Conservation (phyloP, 177 flowering plant genomes). For the Vitis hybrid region DNA sequence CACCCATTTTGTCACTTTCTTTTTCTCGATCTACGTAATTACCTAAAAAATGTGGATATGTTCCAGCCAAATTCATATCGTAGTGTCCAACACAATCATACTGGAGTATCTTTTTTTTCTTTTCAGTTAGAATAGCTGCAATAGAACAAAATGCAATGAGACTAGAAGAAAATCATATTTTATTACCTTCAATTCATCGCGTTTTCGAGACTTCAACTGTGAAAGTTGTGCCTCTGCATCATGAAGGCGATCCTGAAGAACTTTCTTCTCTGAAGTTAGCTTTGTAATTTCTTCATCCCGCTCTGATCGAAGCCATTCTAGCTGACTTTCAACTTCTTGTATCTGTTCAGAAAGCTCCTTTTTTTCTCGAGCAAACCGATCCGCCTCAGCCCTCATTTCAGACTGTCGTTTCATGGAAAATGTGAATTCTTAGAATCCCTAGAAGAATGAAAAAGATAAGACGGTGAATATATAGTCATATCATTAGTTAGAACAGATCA, state of each 20-base stretch:
- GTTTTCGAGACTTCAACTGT: conserved; percentile 87
- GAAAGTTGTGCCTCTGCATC: conserved; percentile 89
- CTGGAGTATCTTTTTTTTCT: background rate
- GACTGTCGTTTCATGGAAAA: conserved; percentile 48
- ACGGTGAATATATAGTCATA: background rate
- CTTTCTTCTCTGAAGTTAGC: conserved; percentile 72
- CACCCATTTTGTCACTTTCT: too few species aligned
- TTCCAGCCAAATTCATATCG: background rate
- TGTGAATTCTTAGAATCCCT: conserved; percentile 3
- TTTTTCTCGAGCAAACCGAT: conserved; percentile 81
- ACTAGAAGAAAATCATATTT: background rate
- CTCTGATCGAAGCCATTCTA: conserved; percentile 93
- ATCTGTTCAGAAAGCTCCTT: conserved; percentile 78
- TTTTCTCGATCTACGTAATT: background rate
- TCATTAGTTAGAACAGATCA: conserved; percentile 12
- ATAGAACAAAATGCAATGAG: background rate
- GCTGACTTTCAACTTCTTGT: conserved; percentile 83
- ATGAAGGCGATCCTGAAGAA: conserved; percentile 87
- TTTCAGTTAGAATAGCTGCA: background rate
- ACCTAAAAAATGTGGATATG: background rate
- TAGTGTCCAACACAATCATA: background rate
- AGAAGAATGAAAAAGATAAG: background rate
- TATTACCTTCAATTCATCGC: conserved; percentile 93
- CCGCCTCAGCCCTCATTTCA: conserved; percentile 84
- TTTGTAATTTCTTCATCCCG: conserved; percentile 79